These are phyloP conservation scores for Tympanopsis confertula DNA, from an alignment of 2,329 filamentous ascomycete genomes.

Conservation along the genomic window DNA sequence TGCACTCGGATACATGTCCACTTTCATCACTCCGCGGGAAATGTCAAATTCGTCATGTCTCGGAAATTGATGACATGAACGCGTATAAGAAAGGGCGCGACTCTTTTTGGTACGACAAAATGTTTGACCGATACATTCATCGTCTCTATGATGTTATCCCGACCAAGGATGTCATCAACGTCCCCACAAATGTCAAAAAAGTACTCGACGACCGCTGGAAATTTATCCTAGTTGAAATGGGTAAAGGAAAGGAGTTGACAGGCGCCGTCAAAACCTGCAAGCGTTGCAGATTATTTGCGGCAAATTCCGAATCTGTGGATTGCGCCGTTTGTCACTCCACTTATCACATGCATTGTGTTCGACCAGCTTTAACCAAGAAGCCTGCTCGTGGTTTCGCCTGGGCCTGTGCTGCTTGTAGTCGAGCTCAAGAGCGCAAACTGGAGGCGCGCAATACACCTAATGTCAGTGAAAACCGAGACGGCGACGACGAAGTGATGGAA, in stretches of 20 bases:
- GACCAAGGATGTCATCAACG: slow-evolving; percentile 84
- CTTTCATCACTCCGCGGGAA: slow-evolving; percentile 86
- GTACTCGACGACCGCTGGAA: slow-evolving; percentile 94
- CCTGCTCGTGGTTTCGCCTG: slow-evolving; percentile 94
- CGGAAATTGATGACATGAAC: slow-evolving; percentile 73
- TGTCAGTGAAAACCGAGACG: slow-evolving; percentile 53
- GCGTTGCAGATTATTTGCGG: slow-evolving; percentile 80
- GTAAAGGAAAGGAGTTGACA: slow-evolving; percentile 86
- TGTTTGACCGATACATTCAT: slow-evolving; percentile 96
- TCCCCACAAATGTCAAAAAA: slow-evolving; percentile 87
- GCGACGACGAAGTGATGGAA: slow-evolving; percentile 55
- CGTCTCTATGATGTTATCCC: slow-evolving; percentile 96
- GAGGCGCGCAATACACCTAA: slow-evolving; percentile 81
- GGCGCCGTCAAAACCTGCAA: slow-evolving; percentile 95
- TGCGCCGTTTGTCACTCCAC: slow-evolving; percentile 90
- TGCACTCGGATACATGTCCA: slow-evolving; percentile 95
- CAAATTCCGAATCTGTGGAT: slow-evolving; percentile 92
- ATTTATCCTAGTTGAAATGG: slow-evolving; percentile 87
- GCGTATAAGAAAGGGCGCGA: slow-evolving; percentile 76
- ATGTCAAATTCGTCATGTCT: slow-evolving; percentile 79
- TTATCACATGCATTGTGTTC: slow-evolving; percentile 97
- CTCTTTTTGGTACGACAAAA: slow-evolving; percentile 91
- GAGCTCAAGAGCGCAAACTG: slow-evolving; percentile 84
- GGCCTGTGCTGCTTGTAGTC: slow-evolving; percentile 92
- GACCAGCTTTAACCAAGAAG: slow-evolving; percentile 84